Base-by-base conservation (phyloP, 2,329 filamentous ascomycete genomes). In the Akanthomyces uredinophilus region DNA sequence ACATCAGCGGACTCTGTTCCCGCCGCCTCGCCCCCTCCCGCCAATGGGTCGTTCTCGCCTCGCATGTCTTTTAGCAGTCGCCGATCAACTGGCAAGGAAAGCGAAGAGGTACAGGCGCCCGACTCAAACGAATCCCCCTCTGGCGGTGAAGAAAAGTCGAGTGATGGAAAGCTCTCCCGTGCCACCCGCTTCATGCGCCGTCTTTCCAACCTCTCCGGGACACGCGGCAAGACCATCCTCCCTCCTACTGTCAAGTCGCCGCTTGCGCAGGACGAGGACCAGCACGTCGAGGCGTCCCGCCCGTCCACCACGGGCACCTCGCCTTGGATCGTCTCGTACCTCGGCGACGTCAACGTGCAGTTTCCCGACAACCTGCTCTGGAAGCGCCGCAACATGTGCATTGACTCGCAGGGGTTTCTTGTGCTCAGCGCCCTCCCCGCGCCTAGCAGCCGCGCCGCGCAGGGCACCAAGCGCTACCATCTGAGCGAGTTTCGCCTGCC, bases 331-430 rank as follows among this genome's bases (percentile, higher is more conserved):
- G 81, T 88, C 29, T 81, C 91, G 4, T 87, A 89, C 65, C 83
- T 96, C 74, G 92, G 93, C 54, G 91, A 97, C 70, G 88, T 99
- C 65, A 98, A 99, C 69, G 91, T 98, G 13, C 95, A 99, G 73
- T 97, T 99, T 72, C 95, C 95, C 0, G 94, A 98, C 72, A 96
- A 92, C 60, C 81, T 99, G 52, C 82, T 99, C 14, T 99, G 95
- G 95, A 99, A 98, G 79, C 89, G 94, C 60, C 87, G 95, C 64
- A 92, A 89, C 70, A 87, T 97, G 76, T 89, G 89, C 66, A 85
- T 99, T 62, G 93, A 98, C 73, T 86, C 87, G 10, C 83, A 89
- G 64, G 95, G 94, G 20, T 92, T 90, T 74, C 79, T 99, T 44
- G 87, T 96, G 63, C 83, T 99, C 65, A 90, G 88, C 47, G 76